Evolutionary conservation across 306 rosid species (phyloP).

Genomic region (cucumber (Cucumis sativus)): DNA sequence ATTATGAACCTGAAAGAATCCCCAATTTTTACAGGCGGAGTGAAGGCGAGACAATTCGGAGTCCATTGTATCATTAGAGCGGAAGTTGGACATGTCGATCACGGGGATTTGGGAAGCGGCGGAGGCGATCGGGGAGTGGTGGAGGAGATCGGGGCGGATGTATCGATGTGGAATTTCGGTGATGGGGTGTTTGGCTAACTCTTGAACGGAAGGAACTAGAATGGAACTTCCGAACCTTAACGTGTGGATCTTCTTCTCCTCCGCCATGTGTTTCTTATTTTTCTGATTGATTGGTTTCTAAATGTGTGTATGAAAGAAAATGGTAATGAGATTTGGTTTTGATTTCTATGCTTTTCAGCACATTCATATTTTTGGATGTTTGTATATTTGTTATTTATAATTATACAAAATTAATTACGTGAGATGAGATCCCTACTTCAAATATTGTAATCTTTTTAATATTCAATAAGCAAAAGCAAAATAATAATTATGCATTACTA

Average conservation of each 20-base stretch:
- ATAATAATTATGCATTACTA: no score
- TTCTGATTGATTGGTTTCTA: background rate
- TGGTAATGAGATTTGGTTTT: background rate
- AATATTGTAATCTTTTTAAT: no score
- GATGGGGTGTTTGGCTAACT: background rate
- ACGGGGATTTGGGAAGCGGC: constrained; percentile 1
- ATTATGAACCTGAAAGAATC: background rate
- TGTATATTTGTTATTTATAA: no score
- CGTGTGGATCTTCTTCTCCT: background rate
- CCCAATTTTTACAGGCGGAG: background rate
- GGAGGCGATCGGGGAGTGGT: background rate
- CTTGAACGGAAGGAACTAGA: background rate
- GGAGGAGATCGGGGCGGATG: background rate
- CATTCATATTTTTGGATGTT: no score
- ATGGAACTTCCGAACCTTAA: background rate
- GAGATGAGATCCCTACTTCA: no score
- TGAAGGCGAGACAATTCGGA: background rate
- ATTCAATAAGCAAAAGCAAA: no score
- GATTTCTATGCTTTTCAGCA: background rate
- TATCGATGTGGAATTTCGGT: background rate
- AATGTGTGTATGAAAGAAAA: background rate
- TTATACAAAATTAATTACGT: no score
- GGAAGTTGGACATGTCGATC: background rate
- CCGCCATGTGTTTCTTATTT: background rate
- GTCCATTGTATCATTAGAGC: background rate